These are phyloP conservation scores for Haematococcus sp. DNA, from an alignment of 139 green algal genomes.

Conservation along the genomic window DNA sequence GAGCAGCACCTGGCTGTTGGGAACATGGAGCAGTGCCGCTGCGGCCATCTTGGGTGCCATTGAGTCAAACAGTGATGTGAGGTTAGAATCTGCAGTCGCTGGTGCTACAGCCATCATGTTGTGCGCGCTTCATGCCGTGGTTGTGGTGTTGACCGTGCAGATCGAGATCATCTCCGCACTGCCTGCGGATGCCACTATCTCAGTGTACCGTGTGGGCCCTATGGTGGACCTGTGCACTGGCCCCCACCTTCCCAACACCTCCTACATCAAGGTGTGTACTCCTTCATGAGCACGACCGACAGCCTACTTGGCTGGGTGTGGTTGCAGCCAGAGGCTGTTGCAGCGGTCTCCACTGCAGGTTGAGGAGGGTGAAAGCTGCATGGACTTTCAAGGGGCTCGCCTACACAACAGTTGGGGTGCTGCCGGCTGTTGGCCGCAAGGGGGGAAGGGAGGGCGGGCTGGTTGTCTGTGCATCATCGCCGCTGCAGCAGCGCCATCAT, in stretches of 20 bases:
- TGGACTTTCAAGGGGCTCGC: too few species aligned
- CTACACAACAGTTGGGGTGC: too few species aligned
- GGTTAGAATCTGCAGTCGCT: too few species aligned
- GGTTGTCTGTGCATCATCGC: background rate
- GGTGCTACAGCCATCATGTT: too few species aligned
- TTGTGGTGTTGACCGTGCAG: conserved; percentile 25
- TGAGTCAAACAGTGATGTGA: too few species aligned
- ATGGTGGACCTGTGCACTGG: conserved; percentile 82
- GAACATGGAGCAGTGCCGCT: too few species aligned
- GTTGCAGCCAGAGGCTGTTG: too few species aligned
- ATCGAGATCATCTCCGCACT: conserved; percentile 93
- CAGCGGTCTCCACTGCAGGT: conserved; percentile 2
- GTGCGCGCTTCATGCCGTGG: too few species aligned
- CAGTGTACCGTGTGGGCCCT: conserved; percentile 84
- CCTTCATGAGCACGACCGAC: too few species aligned
- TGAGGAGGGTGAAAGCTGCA: too few species aligned
- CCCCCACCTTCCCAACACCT: conserved; percentile 71
- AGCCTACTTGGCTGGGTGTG: background rate
- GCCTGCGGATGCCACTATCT: conserved; percentile 83
- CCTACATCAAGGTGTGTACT: conserved; percentile 37
- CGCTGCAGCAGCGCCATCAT: background rate
- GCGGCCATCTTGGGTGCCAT: too few species aligned
- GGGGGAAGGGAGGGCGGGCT: background rate
- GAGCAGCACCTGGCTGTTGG: too few species aligned
- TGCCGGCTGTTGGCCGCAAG: background rate